These are phyloP conservation scores for Plantago elongata DNA, from an alignment of 257 asterid species.

Conservation along the genomic window DNA sequence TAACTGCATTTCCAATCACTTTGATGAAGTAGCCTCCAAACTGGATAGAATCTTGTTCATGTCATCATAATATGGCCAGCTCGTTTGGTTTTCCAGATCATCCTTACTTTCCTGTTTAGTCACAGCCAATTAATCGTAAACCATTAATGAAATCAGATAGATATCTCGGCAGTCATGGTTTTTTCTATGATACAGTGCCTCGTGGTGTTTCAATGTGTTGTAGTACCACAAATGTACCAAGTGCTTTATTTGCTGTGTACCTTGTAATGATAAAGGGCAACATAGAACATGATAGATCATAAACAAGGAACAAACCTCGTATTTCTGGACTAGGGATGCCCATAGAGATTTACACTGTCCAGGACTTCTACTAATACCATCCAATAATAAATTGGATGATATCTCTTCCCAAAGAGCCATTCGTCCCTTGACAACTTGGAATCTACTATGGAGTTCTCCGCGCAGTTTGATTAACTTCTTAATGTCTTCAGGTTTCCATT, in stretches of 20 bases:
- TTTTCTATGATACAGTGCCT: too few species aligned
- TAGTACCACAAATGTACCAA: too few species aligned
- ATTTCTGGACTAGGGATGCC: constrained; percentile 91
- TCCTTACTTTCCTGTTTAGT: constrained; percentile 52
- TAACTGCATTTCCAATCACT: constrained; percentile 24
- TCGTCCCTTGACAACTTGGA: constrained; percentile 85
- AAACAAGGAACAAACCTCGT: constrained; percentile 55
- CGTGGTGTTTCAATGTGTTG: too few species aligned
- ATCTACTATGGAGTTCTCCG: constrained; percentile 74
- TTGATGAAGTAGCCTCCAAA: constrained; percentile 29
- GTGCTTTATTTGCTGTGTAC: too few species aligned
- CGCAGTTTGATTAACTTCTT: constrained; percentile 71
- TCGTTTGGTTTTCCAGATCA: constrained; percentile 32
- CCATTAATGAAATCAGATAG: background rate
- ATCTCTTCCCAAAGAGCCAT: constrained; percentile 99
- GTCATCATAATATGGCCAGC: constrained; percentile 68
- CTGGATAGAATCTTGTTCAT: constrained; percentile 43
- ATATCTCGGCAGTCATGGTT: too few species aligned
- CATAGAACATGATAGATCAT: background rate
- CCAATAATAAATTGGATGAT: constrained; percentile 56
- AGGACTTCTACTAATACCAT: constrained; percentile 69
- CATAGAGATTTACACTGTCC: constrained; percentile 96
- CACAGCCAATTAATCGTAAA: background rate
- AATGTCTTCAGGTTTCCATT: constrained; percentile 90
- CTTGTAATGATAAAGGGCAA: too few species aligned